A percentile compares a stretch with the other conserved stretches of the same genome.
Conservation (phyloP, 768 basidiomycete genomes). For the Termitomyces sp. region DNA sequence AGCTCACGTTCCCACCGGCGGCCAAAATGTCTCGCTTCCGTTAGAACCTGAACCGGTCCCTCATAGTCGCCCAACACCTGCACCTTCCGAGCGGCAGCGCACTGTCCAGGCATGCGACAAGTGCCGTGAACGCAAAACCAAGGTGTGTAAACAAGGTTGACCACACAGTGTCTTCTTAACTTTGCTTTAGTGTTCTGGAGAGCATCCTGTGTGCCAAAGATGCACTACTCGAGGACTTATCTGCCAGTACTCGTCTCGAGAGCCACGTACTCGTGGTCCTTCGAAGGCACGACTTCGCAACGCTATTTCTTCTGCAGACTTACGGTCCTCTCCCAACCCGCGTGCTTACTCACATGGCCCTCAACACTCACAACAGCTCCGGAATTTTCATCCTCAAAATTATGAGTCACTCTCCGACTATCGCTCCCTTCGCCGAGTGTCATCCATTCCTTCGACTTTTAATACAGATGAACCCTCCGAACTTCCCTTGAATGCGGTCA, state of each 20-base stretch:
- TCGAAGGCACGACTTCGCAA: conserved; percentile 23
- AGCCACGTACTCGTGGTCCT: conserved; percentile 27
- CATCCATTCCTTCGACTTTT: conserved; percentile 12
- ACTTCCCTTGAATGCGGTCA: background rate
- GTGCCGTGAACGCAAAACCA: conserved; percentile 53
- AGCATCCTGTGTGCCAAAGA: conserved; percentile 45
- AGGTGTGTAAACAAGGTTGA: conserved; percentile 26
- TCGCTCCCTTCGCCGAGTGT: conserved; percentile 9
- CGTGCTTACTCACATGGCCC: conserved; percentile 5
- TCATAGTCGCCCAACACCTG: conserved; percentile 7
- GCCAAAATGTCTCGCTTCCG: conserved; percentile 10
- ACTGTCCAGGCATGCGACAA: conserved; percentile 52
- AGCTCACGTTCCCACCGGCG: conserved; percentile 1
- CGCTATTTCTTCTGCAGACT: conserved; percentile 19
- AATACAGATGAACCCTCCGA: conserved; percentile 3
- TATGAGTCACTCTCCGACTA: conserved; percentile 3
- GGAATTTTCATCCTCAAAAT: conserved; percentile 2
- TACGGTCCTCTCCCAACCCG: conserved; percentile 10
- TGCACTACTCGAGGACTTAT: conserved; percentile 43
- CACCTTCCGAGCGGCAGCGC: conserved; percentile 29
- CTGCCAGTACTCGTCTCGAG: conserved; percentile 42
- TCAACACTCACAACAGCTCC: conserved; percentile 4
- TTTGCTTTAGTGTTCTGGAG: conserved; percentile 46
- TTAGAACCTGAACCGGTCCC: conserved; percentile 11
- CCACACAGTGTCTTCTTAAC: background rate